Evolutionary conservation across 371 early-diverging fungal genomes (phyloP).

Genomic region (Mucor racemosus): DNA sequence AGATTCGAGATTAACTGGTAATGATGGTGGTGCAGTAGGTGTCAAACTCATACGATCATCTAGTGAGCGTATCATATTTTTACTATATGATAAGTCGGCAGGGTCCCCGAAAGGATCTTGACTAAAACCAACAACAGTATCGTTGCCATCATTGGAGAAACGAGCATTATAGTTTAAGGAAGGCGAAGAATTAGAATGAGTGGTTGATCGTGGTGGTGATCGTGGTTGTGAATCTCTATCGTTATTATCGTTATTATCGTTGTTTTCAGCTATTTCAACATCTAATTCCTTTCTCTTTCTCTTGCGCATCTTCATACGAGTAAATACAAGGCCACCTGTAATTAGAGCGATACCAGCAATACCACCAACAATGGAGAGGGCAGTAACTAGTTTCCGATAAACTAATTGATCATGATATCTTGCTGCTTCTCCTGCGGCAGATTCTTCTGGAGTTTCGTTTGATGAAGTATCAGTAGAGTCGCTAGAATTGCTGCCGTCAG

Average conservation of each 20-base stretch:
- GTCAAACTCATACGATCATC: not conserved
- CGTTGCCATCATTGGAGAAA: conserved; percentile 10
- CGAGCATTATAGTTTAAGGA: not conserved
- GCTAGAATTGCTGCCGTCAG: too few species aligned
- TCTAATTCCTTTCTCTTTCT: conserved; percentile 14
- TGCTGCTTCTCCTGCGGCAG: not conserved
- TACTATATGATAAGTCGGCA: not conserved
- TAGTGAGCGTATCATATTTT: not conserved
- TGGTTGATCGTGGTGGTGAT: not conserved
- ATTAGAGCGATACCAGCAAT: conserved; percentile 18
- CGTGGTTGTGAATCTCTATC: not conserved
- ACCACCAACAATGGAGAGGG: conserved; percentile 22
- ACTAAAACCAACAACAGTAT: conserved; percentile 4
- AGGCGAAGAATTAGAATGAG: not conserved
- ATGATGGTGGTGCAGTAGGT: not conserved
- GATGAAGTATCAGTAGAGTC: not conserved
- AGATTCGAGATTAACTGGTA: not conserved
- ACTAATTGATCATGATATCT: not conserved
- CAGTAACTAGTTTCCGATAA: conserved; percentile 13
- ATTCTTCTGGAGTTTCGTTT: not conserved
- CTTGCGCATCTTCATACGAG: conserved; percentile 12
- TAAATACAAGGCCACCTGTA: conserved; percentile 8
- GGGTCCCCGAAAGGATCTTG: conserved; percentile 20
- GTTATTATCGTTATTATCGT: not conserved
- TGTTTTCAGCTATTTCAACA: not conserved